phyloP scores from a whole-genome alignment of 2,329 filamentous ascomycete genomes.

The Hypoxylon sp. region DNA sequence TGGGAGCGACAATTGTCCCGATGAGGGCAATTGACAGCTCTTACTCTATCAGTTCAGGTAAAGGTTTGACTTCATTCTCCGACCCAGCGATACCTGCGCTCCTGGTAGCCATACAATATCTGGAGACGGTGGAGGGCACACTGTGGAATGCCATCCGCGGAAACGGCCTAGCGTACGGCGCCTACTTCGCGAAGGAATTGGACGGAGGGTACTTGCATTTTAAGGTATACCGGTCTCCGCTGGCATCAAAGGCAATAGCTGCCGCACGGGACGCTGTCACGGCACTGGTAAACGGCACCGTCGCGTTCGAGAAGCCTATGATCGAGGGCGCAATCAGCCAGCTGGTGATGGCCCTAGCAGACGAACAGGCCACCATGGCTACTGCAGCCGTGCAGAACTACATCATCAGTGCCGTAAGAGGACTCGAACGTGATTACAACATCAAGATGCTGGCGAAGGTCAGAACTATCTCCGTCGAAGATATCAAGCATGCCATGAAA shows the following conservation, averaged over 20 bases:
- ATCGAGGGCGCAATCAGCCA: slow-evolving; percentile 91
- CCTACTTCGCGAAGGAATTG: slow-evolving; percentile 80
- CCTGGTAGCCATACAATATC: slow-evolving; percentile 88
- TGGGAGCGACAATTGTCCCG: slow-evolving; percentile 82
- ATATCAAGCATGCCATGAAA: slow-evolving; percentile 80
- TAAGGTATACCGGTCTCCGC: slow-evolving; percentile 89
- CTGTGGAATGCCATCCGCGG: slow-evolving; percentile 95
- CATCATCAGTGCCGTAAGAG: slow-evolving; percentile 81
- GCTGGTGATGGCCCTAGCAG: slow-evolving; percentile 87
- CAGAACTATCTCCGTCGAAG: slow-evolving; percentile 77
- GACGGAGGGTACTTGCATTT: slow-evolving; percentile 86
- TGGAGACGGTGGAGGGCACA: slow-evolving; percentile 93
- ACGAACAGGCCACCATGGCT: slow-evolving; percentile 88
- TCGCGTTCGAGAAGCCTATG: slow-evolving; percentile 81
- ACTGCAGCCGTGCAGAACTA: slow-evolving; percentile 87
- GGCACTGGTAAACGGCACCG: slow-evolving; percentile 77
- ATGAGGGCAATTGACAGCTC: slow-evolving; percentile 95
- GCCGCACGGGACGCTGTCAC: slow-evolving; percentile 81
- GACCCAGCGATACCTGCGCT: slow-evolving; percentile 85
- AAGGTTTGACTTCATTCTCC: slow-evolving; percentile 79
- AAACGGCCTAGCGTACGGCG: slow-evolving; percentile 92
- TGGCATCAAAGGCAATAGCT: slow-evolving; percentile 86
- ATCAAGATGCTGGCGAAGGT: slow-evolving; percentile 82
- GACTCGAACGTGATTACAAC: slow-evolving; percentile 81
- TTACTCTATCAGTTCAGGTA: slow-evolving; percentile 81